A percentile compares a stretch with the other conserved stretches of the same genome.
Evolutionary conservation across 2,329 filamentous ascomycete genomes (phyloP).

Genomic region (Scedosporium aurantiacum): DNA sequence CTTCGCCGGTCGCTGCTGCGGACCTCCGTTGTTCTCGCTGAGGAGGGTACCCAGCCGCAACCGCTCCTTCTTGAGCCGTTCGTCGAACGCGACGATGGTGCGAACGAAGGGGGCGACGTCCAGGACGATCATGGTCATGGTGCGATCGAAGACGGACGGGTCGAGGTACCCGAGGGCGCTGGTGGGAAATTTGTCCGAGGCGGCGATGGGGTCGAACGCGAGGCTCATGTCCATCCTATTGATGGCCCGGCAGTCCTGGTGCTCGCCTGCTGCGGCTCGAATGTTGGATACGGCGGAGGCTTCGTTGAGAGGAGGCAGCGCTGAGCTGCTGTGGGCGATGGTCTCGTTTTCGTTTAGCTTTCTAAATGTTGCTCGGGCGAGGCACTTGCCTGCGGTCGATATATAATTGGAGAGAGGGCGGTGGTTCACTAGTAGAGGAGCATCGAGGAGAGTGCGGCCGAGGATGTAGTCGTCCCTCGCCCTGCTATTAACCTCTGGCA

Average conservation of each 20-base stretch:
- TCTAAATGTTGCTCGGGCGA: slow-evolving; percentile 16
- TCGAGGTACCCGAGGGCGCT: slow-evolving; percentile 34
- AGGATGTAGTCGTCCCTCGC: slow-evolving; percentile 38
- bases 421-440: slow-evolving; percentile 15
- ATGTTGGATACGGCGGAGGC: slow-evolving; percentile 23
- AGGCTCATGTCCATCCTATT: slow-evolving; percentile 41
- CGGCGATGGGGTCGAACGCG: slow-evolving; percentile 51
- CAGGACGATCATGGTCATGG: slow-evolving; percentile 50
- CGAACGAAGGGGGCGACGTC: slow-evolving; percentile 90
- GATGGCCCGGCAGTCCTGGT: slow-evolving; percentile 19
- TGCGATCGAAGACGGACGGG: slow-evolving; percentile 68
- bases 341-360: neutral
- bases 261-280: slow-evolving; percentile 21
- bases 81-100: slow-evolving; percentile 67
- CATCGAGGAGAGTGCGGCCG: slow-evolving; percentile 37
- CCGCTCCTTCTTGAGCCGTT: slow-evolving; percentile 57
- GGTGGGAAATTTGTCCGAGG: slow-evolving; percentile 28
- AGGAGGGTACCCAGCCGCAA: slow-evolving; percentile 50
- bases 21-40: slow-evolving; percentile 34
- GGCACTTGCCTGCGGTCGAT: slow-evolving; percentile 19
- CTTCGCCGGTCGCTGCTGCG: slow-evolving; percentile 23
- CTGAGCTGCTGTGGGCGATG: slow-evolving; percentile 5
- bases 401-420: slow-evolving; percentile 15
- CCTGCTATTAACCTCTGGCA: slow-evolving; percentile 41
- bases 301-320: slow-evolving; percentile 17